Base-by-base conservation (phyloP, 192 early-diverging fungal genomes). In the Coemansia sp. region DNA sequence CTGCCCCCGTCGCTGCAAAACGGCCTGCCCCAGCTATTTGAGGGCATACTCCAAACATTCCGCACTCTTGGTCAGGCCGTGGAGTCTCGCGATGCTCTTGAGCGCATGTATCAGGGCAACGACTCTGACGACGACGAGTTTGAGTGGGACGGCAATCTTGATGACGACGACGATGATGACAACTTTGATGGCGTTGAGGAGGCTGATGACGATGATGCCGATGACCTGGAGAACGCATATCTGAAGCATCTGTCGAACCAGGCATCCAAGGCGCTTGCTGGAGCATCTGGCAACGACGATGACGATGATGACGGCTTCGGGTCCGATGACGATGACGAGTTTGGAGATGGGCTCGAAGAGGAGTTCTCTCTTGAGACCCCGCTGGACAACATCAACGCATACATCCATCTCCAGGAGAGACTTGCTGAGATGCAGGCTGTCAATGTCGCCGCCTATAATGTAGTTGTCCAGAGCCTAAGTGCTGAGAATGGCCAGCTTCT, bases 331-430 rank as follows among this genome's bases (percentile, higher is more conserved):
- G 62, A 59, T 40, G 66, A 63, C 12, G 85, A 87, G 12, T 77
- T 81, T 25, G 83, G 82, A 19, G 85, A 85, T n/a, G 80, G 75
- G 15, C 71, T 90, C 38, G 82, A 89, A 38, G 91, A 93, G 61
- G 88, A 90, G 64, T 81, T 87, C 21, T 73, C 85, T 22, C 87
- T 90, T 38, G 88, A 91, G 64, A 87, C 88, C 33, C 89, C 89
- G 18, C 69, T 93, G 54, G 91, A 93, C 66, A 76, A 84, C 45
- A 64, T 93, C 45, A 82, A 93, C 65, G 83, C 86, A 6, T 90
- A 91, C 67, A 63, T 87, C 30, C 74, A 78, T 52, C 86, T 93
- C 70, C 82, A 86, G 45, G 84, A 87, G 59, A 80, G 81, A 52
- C 86, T 92, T 37, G 47, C 59, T 3, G 67, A 70, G 61, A 62